A percentile compares a stretch with the other conserved stretches of the same genome.
phyloP scores from a whole-genome alignment of 2,329 filamentous ascomycete genomes.

The Cercospora sp. region DNA sequence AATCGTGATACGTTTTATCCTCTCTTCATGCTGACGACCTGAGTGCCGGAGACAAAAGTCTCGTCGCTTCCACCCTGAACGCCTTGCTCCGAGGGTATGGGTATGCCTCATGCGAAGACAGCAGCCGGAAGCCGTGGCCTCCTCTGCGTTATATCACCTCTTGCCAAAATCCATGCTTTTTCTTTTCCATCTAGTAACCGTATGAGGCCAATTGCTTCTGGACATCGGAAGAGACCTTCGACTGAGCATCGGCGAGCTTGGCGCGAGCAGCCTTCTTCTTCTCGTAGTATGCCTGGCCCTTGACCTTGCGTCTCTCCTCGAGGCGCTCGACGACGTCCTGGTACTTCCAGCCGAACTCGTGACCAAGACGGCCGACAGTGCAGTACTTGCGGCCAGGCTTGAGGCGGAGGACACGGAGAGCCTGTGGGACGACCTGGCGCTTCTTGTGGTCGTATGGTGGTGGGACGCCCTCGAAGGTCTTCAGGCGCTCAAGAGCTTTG shows the following conservation, averaged over 20 bases:
- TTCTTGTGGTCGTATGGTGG: conserved; percentile 99
- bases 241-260: conserved; percentile 90
- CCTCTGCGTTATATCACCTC: conserved; percentile 8
- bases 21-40: conserved; percentile 6
- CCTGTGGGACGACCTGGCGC: conserved; percentile 98
- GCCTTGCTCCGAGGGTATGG: conserved; percentile 11
- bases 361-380: conserved; percentile 94
- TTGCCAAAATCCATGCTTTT: conserved; percentile 6
- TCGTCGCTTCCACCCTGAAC: conserved; percentile 1
- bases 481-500: conserved; percentile 95
- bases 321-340: conserved; percentile 97
- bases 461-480: conserved; percentile 99
- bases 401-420: conserved; percentile 90
- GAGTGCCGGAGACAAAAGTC: not conserved
- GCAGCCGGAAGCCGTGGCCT: conserved; percentile 4
- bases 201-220: conserved; percentile 82
- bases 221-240: conserved; percentile 83
- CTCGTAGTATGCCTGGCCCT: conserved; percentile 99
- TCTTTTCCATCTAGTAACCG: conserved; percentile 71
- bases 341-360: conserved; percentile 99
- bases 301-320: conserved; percentile 99
- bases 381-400: conserved; percentile 99
- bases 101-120: conserved; percentile 17
- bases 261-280: conserved; percentile 96
- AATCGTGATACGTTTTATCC: conserved; percentile 16